Evolutionary conservation across 2,329 filamentous ascomycete species (phyloP).

Genomic region (Gremmenia infestans): DNA sequence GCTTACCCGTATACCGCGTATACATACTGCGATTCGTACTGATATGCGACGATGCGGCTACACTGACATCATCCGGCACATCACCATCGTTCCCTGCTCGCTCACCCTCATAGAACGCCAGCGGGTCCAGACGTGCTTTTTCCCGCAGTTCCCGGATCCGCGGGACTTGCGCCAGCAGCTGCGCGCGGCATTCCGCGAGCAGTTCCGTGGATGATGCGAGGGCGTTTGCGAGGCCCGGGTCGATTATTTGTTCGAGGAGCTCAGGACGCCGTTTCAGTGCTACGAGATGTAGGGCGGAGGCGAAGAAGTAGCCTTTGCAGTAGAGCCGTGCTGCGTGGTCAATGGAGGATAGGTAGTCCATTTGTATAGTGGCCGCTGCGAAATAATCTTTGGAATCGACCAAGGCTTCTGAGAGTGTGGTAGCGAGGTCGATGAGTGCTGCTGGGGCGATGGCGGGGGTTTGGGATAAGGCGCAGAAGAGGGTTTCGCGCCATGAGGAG

Average conservation of each 20-base stretch:
- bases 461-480: conserved; percentile 70
- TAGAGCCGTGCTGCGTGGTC: conserved; percentile 67
- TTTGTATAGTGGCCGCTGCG: conserved; percentile 72
- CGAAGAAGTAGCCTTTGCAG: conserved; percentile 83
- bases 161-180: conserved; percentile 79
- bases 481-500: conserved; percentile 80
- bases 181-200: conserved; percentile 84
- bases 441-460: conserved; percentile 52
- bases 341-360: conserved; percentile 74
- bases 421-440: conserved; percentile 64
- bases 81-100: conserved; percentile 53
- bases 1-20: conserved; percentile 79
- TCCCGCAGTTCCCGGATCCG: conserved; percentile 76
- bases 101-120: conserved; percentile 84
- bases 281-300: conserved; percentile 79
- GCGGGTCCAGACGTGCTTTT: conserved; percentile 77
- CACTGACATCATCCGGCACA: conserved; percentile 85
- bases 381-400: conserved; percentile 80
- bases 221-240: conserved; percentile 73
- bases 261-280: conserved; percentile 52
- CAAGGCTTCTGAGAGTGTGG: conserved; percentile 69
- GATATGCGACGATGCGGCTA: conserved; percentile 75
- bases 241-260: conserved; percentile 63
- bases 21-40: conserved; percentile 85
- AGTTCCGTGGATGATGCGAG: conserved; percentile 82